A percentile compares a stretch with the other conserved stretches of the same genome.
Conservation (phyloP, 2,329 filamentous ascomycete species). For the Fusarium sp. region DNA sequence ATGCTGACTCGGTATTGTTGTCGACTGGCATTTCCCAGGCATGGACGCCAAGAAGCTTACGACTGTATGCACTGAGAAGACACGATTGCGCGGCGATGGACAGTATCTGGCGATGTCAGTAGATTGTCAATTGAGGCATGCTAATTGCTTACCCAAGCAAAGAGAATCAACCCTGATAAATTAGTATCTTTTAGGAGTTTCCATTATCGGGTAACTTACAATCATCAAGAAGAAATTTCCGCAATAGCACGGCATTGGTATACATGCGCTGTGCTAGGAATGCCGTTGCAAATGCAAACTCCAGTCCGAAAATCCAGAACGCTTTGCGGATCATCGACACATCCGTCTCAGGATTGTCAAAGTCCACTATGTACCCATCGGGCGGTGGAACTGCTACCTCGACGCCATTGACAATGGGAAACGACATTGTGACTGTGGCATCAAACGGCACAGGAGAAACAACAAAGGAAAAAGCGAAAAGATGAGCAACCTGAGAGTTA, state of each 20-base stretch:
- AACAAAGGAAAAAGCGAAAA: background rate
- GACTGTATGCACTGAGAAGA: constrained; percentile 13
- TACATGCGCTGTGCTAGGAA: constrained; percentile 22
- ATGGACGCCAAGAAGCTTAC: constrained; percentile 9
- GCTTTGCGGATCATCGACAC: constrained; percentile 17
- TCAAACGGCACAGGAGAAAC: fast-evolving
- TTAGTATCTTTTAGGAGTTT: fast-evolving
- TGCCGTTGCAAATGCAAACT: constrained; percentile 12
- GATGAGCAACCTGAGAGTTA: background rate
- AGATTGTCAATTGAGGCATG: fast-evolving
- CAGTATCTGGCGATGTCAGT: background rate
- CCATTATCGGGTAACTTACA: background rate
- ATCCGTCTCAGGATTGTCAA: background rate
- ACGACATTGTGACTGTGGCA: background rate
- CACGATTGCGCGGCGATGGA: constrained; percentile 22
- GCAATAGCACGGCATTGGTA: constrained; percentile 12
- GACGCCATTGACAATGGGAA: constrained; percentile 9
- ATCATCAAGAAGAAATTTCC: constrained; percentile 13
- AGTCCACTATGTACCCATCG: background rate
- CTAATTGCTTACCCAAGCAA: background rate
- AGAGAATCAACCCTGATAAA: background rate
- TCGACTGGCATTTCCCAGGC: constrained; percentile 24
- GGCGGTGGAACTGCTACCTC: constrained; percentile 17
- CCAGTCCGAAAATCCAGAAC: constrained; percentile 15
- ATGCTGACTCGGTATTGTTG: background rate